Percentiles rank a stretch among this genome's conserved stretches.
phyloP scores from a whole-genome alignment of 352 stramenopile species.

The Globisporangium carolinianum region DNA sequence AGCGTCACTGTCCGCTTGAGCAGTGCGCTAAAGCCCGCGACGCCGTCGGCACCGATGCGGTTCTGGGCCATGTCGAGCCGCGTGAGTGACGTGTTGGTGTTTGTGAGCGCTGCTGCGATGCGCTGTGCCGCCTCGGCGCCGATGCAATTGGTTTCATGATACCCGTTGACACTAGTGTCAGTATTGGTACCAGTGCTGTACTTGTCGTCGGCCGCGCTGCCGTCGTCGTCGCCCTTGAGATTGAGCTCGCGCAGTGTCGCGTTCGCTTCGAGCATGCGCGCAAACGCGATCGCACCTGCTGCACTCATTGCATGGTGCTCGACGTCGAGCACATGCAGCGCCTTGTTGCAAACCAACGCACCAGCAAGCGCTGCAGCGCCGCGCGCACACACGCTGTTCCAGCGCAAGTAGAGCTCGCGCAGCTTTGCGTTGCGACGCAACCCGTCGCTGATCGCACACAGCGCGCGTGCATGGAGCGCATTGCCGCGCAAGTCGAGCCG shows the following conservation, averaged over 20 bases:
- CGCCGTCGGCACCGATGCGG: conserved; percentile 46
- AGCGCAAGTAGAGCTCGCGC: conserved; percentile 61
- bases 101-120: conserved; percentile 34
- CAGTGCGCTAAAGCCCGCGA: conserved; percentile 40
- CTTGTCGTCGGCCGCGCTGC: conserved; percentile 34
- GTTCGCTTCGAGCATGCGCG: conserved; percentile 52
- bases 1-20: conserved; percentile 48
- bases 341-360: conserved; percentile 51
- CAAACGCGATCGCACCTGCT: conserved; percentile 47
- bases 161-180: no score
- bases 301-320: conserved; percentile 67
- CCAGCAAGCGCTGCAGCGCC: conserved; percentile 51
- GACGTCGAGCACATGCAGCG: conserved; percentile 55
- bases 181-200: conserved; percentile 10
- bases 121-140: conserved; percentile 33
- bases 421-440: conserved; percentile 48
- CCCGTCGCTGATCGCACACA: conserved; percentile 46
- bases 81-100: conserved; percentile 44
- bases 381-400: conserved; percentile 51
- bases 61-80: conserved; percentile 56
- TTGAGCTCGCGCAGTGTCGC: conserved; percentile 47
- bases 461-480: conserved; percentile 32
- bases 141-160: conserved; percentile 10
- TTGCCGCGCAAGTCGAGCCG: conserved; percentile 73
- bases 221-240: conserved; percentile 60